Conservation (phyloP, 2,329 filamentous ascomycete genomes). For the Hortaea werneckii region DNA sequence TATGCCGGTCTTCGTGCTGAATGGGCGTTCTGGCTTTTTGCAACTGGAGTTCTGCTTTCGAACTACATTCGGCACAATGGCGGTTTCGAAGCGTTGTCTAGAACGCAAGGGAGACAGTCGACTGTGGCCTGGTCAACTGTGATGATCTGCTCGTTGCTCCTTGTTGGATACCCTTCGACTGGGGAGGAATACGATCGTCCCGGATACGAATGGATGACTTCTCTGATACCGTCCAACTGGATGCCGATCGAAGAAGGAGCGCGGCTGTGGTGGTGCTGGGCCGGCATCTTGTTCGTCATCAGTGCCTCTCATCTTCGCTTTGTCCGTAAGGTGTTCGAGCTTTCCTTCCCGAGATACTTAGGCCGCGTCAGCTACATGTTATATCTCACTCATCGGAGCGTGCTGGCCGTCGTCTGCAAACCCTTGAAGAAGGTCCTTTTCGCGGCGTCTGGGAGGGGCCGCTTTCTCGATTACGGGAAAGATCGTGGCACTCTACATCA, state of each 20-base stretch:
- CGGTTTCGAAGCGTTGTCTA: conserved; percentile 8
- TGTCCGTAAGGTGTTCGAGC: conserved; percentile 7
- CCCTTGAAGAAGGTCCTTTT: neutral
- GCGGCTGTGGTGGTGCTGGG: conserved; percentile 11
- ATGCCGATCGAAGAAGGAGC: neutral
- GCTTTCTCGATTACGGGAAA: neutral
- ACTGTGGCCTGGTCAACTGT: neutral
- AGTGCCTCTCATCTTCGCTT: conserved; percentile 6
- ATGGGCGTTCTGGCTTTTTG: conserved; percentile 12
- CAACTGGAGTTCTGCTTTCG: conserved; percentile 8
- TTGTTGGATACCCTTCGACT: neutral
- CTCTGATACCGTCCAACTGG: neutral
- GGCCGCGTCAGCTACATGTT: conserved; percentile 14
- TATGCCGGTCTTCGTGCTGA: conserved; percentile 6
- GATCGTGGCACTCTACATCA: neutral
- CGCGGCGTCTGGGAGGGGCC: neutral
- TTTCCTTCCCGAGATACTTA: conserved; percentile 7
- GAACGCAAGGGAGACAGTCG: neutral
- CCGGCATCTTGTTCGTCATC: conserved; percentile 12
- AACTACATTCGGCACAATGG: conserved; percentile 10
- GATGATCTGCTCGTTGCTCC: neutral
- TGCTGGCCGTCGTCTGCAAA: neutral
- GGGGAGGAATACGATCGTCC: conserved; percentile 3
- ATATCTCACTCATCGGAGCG: conserved; percentile 10
- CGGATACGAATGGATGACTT: conserved; percentile 10